phyloP scores from a whole-genome alignment of 768 basidiomycete genomes.

The Pisolithus albus region DNA sequence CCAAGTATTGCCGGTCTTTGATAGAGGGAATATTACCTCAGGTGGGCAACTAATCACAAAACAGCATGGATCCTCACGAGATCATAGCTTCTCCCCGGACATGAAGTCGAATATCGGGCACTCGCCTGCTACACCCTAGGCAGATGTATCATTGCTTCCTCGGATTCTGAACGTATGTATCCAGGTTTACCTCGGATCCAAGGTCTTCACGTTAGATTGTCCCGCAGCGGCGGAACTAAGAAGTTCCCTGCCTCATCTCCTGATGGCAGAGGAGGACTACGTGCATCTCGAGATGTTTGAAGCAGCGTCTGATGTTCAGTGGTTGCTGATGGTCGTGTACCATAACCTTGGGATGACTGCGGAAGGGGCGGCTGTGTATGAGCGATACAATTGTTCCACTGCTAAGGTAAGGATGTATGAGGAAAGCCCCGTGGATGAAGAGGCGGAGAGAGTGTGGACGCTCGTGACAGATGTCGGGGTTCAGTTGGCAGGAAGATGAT shows the following conservation, averaged over 20 bases:
- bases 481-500: background rate
- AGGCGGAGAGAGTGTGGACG: conserved; percentile 50
- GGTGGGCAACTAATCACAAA: conserved; percentile 32
- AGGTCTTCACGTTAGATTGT: conserved; percentile 9
- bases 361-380: conserved; percentile 50
- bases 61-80: background rate
- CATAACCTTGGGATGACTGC: conserved; percentile 55
- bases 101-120: conserved; percentile 71
- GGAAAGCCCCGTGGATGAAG: conserved; percentile 40
- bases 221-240: conserved; percentile 33
- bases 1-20: conserved; percentile 53
- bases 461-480: conserved; percentile 54
- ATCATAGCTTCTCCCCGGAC: conserved; percentile 59
- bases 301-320: conserved; percentile 63
- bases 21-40: conserved; percentile 81
- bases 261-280: conserved; percentile 63
- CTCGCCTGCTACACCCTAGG: conserved; percentile 68
- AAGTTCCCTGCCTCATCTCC: conserved; percentile 56
- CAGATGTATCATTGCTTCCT: conserved; percentile 64
- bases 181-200: background rate
- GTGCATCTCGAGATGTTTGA: conserved; percentile 47
- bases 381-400: conserved; percentile 42
- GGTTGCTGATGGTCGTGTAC: conserved; percentile 61
- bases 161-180: conserved; percentile 38
- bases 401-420: conserved; percentile 37